Evolutionary conservation across 176 grass and related monocot species (phyloP).

Genomic region (Carex kokanica): DNA sequence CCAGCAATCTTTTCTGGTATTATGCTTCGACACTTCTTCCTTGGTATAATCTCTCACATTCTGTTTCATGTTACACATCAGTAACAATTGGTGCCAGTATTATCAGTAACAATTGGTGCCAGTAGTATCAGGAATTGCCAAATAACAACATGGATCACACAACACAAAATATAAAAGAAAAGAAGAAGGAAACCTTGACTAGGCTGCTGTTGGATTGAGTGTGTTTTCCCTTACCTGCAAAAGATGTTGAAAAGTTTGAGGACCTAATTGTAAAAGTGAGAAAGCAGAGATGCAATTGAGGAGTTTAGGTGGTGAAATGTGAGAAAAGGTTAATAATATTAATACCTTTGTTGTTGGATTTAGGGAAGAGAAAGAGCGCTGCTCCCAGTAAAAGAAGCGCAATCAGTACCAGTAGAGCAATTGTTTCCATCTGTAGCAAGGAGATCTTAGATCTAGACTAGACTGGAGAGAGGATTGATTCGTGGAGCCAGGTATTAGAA

Average conservation of each 20-base stretch:
- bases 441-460: too few species aligned
- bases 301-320: too few species aligned
- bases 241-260: background rate
- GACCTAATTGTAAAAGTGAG: background rate
- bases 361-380: conserved; percentile 57
- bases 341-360: conserved; percentile 53
- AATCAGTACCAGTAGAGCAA: conserved; percentile 38
- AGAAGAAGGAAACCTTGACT: conserved; percentile 16
- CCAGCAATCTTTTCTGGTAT: conserved; percentile 77
- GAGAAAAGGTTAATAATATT: too few species aligned
- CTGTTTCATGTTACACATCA: background rate
- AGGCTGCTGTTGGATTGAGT: background rate
- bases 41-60: conserved; percentile 39
- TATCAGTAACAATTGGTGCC: background rate
- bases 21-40: conserved; percentile 65
- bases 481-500: too few species aligned
- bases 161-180: background rate
- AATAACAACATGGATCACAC: too few species aligned
- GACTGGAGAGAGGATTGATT: too few species aligned
- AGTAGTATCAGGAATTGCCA: background rate
- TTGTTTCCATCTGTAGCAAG: conserved; percentile 35
- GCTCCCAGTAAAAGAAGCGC: conserved; percentile 63
- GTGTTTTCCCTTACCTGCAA: conserved; percentile 45
- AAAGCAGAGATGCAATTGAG: too few species aligned
- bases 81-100: background rate